A percentile compares a stretch with the other conserved stretches of the same genome.
Conservation (phyloP, 306 rosid genomes). For the Trifolium repens region DNA sequence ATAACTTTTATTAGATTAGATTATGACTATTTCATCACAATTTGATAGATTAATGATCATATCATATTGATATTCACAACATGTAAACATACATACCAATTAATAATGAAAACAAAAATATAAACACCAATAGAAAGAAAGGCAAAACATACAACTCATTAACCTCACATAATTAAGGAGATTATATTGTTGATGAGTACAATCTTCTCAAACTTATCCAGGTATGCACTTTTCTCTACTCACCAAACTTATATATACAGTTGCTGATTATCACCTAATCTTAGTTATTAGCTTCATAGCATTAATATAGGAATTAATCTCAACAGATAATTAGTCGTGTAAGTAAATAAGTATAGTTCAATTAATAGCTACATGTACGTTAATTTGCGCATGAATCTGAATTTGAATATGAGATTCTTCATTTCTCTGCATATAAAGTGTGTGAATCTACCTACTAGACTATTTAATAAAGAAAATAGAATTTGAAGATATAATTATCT, state of each 20-base stretch:
- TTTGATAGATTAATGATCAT: not conserved
- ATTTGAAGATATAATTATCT: too few relatives aligned
- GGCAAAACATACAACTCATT: not conserved
- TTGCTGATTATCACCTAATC: not conserved
- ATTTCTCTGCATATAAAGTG: too few relatives aligned
- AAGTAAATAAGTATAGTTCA: too few relatives aligned
- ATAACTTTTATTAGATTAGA: not conserved
- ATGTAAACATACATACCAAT: slow-evolving; percentile 2
- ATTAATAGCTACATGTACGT: too few relatives aligned
- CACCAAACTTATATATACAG: not conserved
- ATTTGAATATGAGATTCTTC: too few relatives aligned
- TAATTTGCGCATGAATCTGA: too few relatives aligned
- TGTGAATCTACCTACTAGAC: too few relatives aligned
- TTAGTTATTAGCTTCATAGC: not conserved
- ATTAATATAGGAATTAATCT: not conserved
- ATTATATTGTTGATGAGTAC: slow-evolving; percentile 1
- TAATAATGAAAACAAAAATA: not conserved
- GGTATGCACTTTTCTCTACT: not conserved
- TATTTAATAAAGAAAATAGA: too few relatives aligned
- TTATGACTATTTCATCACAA: not conserved
- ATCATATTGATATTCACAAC: not conserved
- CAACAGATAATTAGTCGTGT: too few relatives aligned
- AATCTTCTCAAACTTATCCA: not conserved
- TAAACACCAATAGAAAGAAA: not conserved
- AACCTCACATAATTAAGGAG: slow-evolving; percentile 4